Base-by-base conservation (phyloP, 495 filamentous ascomycete genomes). In the Penicillium waksmanii region DNA sequence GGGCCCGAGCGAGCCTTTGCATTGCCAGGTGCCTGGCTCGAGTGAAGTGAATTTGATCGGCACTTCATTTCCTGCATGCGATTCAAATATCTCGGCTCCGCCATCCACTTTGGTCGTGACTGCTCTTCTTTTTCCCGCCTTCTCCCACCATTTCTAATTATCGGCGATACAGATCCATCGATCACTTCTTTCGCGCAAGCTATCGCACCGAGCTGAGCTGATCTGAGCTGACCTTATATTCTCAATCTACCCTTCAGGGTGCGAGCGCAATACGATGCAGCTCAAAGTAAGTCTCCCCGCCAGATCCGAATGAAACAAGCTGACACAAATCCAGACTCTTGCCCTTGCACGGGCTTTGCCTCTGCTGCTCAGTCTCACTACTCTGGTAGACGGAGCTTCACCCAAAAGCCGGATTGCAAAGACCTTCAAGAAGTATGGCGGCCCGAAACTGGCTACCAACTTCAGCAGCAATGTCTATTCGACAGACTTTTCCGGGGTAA, bases 401-500 rank as follows among this genome's bases (percentile, higher is more conserved):
- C 38, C 58, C 2, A 60, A 44, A n/a, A 55, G 15, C 11, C 62
- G 67, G 7, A 53, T 63, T 46, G 56, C 44, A 3, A 56, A 62
- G 49, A 55, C 50, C 18, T 15, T 71, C 8, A 58, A 47, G 44
- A 44, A 51, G 34, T 55, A 68, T 33, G 44, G 55, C 9, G 67
- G 62, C 9, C 8, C 60, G 23, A 49, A 52, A 38, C 21, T 42
- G 3, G 5, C 40, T 5, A 27, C 33, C 11, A 66, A 67, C 43
- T 55, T 38, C n/a, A 71, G 66, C 44, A 63, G 48, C 18, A 72
- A 74, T 47, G 64, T 75, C 18, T 83, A 84, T 56, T 51, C 74
- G 43, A 83, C 80, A 2, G 72, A 74, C 21, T 84, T 84, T 51
- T 60, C 72, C 9, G 77, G 77, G 3, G 80, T 84, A 15, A 83